phyloP scores from a whole-genome alignment of 2,329 filamentous ascomycete species.

The Colletotrichum tamarilloi region DNA sequence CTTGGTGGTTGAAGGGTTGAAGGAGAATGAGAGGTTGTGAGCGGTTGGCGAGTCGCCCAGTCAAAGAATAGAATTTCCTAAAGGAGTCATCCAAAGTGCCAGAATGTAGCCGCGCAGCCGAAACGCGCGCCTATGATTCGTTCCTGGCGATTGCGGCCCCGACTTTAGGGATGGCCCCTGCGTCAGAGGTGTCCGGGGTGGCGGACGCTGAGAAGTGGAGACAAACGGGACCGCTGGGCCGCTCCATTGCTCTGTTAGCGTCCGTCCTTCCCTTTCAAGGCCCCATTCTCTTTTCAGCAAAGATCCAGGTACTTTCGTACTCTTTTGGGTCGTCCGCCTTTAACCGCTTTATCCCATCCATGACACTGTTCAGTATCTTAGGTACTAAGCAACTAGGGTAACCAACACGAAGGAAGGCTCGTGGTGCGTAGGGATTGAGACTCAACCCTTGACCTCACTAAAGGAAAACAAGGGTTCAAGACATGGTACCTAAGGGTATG shows the following conservation, averaged over 20 bases:
- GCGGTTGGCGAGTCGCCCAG: slow-evolving; percentile 11
- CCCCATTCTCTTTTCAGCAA: slow-evolving; percentile 4
- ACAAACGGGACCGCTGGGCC: not conserved
- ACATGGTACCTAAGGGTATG: not conserved
- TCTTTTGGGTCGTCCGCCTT: not conserved
- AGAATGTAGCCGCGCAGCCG: slow-evolving; percentile 33
- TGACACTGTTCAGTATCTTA: not conserved
- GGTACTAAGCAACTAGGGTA: not conserved
- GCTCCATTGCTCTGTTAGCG: slow-evolving; percentile 19
- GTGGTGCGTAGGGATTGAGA: not conserved
- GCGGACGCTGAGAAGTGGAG: not conserved
- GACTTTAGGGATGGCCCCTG: slow-evolving; percentile 23
- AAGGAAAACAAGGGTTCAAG: not conserved
- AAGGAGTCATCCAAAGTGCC: slow-evolving; percentile 10
- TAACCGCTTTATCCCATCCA: not conserved
- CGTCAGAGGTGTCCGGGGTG: not conserved
- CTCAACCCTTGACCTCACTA: not conserved
- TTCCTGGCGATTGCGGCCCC: not conserved
- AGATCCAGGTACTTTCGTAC: not conserved
- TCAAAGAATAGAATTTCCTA: slow-evolving; percentile 3
- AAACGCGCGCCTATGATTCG: slow-evolving; percentile 37
- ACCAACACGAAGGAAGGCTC: not conserved
- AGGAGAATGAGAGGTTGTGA: not conserved
- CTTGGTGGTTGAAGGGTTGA: no score
- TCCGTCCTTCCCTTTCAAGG: not conserved